Evolutionary conservation across 768 basidiomycete species (phyloP), one percentile per base, ranked within the genome.

Genomic region (Boletales sp.): DNA sequence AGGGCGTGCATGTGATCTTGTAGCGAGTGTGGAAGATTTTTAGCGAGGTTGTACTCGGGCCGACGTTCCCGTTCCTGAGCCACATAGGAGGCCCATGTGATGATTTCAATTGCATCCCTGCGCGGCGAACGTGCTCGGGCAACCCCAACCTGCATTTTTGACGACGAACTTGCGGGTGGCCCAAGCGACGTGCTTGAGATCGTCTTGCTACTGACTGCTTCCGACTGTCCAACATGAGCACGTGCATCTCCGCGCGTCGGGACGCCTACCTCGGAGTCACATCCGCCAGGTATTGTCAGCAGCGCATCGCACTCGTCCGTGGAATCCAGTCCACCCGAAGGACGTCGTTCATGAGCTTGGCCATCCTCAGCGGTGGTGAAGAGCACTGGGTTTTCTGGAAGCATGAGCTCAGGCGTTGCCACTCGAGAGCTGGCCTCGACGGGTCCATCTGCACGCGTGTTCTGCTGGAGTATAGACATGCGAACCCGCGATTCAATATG

Each of bases 1-100:
- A 82, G 71, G 2, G 69, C 59, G 63, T 87, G 86, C 67, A 90
- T 77, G 46, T 77, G 69, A 61, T 90, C 87, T 49, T 87, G 83
- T 6, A 89, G 60, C 4, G 71, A 54, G 54, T 83, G 81, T 1
- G 83, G 82, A n/a, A 89, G 71, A 51, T 87, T 74, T 49, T 66
- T 72, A 2, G 80, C 63, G 14, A 69, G 58, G 40, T 55, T 59
- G 39, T 64, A 63, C 17, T 62, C 62, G 5, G 66, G 62, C 3
- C 48, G 40, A 8, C 55, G 49, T 9, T 43, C 38, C 12, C 61
- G 55, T n/a, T 56, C 47, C n/a, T 52, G 52, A 3, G 53, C 51
- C 7, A 59, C 47, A 7, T 48, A 36, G 1, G 65, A 63, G 8
- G 39, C 48, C 63, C 65, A 67, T 2, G 65, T 62, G 8, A 63